Conservation (phyloP, 305 asterid species). For the Euphrasia arctica region DNA sequence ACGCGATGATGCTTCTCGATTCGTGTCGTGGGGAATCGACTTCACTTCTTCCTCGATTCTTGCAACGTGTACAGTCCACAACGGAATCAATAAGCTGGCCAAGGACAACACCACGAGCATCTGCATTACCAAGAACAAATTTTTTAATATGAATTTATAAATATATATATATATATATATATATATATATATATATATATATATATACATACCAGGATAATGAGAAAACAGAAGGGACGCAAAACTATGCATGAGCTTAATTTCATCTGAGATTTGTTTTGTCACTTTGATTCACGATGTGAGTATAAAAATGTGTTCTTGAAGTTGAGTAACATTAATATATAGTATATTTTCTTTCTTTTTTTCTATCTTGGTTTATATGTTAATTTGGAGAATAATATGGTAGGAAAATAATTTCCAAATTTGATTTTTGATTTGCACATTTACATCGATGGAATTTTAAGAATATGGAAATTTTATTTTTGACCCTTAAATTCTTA, state of each 20-base stretch:
- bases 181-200: not conserved
- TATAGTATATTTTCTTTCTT: too few relatives aligned
- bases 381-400: too few relatives aligned
- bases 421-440: too few relatives aligned
- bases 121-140: conserved; percentile 30
- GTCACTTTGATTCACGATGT: too few relatives aligned
- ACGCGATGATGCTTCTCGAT: conserved; percentile 26
- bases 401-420: too few relatives aligned
- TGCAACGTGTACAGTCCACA: conserved; percentile 37
- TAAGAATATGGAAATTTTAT: too few relatives aligned
- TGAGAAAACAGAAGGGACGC: conserved; percentile 39
- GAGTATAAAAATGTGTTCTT: too few relatives aligned
- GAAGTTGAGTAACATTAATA: too few relatives aligned
- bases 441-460: too few relatives aligned
- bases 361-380: too few relatives aligned
- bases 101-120: conserved; percentile 33
- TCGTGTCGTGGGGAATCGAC: conserved; percentile 19
- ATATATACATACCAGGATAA: conserved; percentile 31
- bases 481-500: too few relatives aligned
- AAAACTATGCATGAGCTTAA: conserved; percentile 25
- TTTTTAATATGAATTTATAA: not conserved
- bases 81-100: conserved; percentile 37
- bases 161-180: not conserved
- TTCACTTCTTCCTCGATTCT: conserved; percentile 34
- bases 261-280: not conserved